A percentile compares a stretch with the other conserved stretches of the same genome.
Conservation (phyloP, 2,329 filamentous ascomycete species). For the Colletotrichum tofieldiae region DNA sequence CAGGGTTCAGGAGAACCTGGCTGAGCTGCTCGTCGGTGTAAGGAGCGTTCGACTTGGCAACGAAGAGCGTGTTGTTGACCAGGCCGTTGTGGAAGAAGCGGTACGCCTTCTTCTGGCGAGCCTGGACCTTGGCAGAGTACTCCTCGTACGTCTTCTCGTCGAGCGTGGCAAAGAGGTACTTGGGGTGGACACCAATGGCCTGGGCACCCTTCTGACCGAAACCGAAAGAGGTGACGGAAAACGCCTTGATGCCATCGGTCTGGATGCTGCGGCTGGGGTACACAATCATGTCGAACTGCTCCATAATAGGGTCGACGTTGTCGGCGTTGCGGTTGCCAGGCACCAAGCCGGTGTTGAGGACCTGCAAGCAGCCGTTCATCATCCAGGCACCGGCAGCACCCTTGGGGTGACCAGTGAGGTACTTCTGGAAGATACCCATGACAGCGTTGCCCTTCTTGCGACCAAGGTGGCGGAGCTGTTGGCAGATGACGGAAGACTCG, state of each 20-base stretch:
- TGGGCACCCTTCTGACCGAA: conserved; percentile 99
- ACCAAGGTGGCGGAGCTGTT: conserved; percentile 95
- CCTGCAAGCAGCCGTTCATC: conserved; percentile 98
- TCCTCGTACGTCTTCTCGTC: conserved; percentile 85
- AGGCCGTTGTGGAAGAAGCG: conserved; percentile 98
- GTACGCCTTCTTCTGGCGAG: conserved; percentile 98
- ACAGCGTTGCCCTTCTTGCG: conserved; percentile 97
- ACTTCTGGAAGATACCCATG: conserved; percentile 99
- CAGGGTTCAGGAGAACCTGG: conserved; percentile 93
- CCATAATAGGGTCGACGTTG: conserved; percentile 96
- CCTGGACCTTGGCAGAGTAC: conserved; percentile 91
- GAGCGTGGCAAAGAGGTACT: conserved; percentile 95
- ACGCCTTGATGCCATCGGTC: conserved; percentile 98
- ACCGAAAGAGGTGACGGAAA: conserved; percentile 98
- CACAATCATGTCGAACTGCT: conserved; percentile 97
- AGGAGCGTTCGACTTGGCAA: conserved; percentile 92
- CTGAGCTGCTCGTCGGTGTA: conserved; percentile 91
- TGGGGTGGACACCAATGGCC: conserved; percentile 96
- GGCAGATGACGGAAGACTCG: conserved; percentile 96
- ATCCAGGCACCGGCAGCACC: conserved; percentile 99
- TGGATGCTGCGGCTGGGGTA: conserved; percentile 96
- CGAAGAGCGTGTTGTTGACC: conserved; percentile 98
- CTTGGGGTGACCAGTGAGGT: conserved; percentile 98
- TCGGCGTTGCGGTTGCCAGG: conserved; percentile 98
- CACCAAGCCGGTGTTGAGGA: conserved; percentile 93